Evolutionary conservation across 1,139 yeast genomes (phyloP).

Genomic region (Kodamaea ohmeri): DNA sequence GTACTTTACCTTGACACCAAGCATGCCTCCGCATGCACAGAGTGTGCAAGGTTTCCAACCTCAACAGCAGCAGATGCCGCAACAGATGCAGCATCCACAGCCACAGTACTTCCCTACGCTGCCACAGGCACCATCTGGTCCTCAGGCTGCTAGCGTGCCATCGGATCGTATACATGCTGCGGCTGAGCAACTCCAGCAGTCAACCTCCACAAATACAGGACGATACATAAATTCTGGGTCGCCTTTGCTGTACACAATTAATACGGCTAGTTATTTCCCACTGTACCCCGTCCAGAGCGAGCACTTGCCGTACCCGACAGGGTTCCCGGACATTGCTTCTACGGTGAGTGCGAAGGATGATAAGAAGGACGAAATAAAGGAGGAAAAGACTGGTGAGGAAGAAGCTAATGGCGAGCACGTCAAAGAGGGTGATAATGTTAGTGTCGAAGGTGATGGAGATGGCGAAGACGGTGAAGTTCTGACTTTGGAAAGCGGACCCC

Average conservation of each 20-base stretch:
- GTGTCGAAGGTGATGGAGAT: slow-evolving; percentile 8
- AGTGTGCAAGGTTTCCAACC: slow-evolving; percentile 1
- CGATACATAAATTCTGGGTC: slow-evolving; percentile 16
- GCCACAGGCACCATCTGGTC: slow-evolving; percentile 7
- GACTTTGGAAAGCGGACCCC: slow-evolving; percentile 15
- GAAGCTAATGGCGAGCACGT: neutral
- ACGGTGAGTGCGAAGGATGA: slow-evolving; percentile 6
- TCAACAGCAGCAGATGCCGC: slow-evolving; percentile 27
- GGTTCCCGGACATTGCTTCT: slow-evolving; percentile 15
- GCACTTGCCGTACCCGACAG: slow-evolving; percentile 17
- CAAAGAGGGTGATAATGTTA: neutral
- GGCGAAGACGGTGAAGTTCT: slow-evolving; percentile 18
- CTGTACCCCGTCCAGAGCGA: slow-evolving; percentile 17
- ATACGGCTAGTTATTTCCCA: slow-evolving; percentile 21
- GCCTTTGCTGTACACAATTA: slow-evolving; percentile 18
- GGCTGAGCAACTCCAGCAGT: slow-evolving; percentile 9
- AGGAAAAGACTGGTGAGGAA: neutral
- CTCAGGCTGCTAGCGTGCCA: slow-evolving; percentile 1
- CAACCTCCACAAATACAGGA: slow-evolving; percentile 11
- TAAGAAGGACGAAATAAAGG: neutral
- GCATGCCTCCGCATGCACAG: slow-evolving; percentile 17
- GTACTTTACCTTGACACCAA: slow-evolving; percentile 43
- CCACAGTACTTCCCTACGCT: slow-evolving; percentile 33
- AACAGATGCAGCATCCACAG: slow-evolving; percentile 16
- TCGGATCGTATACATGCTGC: slow-evolving; percentile 24